These are phyloP conservation scores for Ambispora gerdemannii DNA, from an alignment of 192 early-diverging fungal genomes.

Conservation along the genomic window DNA sequence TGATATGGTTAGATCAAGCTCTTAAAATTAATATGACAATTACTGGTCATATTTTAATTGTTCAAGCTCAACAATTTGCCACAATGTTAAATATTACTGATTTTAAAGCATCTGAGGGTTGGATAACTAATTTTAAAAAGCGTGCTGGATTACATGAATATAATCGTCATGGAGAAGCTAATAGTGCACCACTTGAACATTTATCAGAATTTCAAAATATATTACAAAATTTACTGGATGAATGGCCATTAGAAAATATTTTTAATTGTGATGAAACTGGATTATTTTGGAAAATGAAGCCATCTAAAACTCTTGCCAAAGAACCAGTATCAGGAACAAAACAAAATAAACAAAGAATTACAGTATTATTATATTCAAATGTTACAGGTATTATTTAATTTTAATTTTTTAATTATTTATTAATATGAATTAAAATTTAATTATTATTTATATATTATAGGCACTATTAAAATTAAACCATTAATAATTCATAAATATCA, in stretches of 20 bases:
- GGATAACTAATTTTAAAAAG: conserved; percentile 24
- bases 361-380: not conserved
- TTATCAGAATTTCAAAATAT: not conserved
- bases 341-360: conserved; percentile 10
- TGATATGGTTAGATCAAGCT: not conserved
- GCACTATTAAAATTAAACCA: conserved; percentile 13
- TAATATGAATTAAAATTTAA: too few relatives aligned
- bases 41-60: conserved; percentile 8
- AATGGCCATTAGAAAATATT: conserved; percentile 7
- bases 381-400: too few relatives aligned
- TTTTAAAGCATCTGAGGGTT: conserved; percentile 16
- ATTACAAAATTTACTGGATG: not conserved
- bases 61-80: conserved; percentile 10
- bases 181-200: conserved; percentile 16
- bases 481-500: conserved; percentile 13
- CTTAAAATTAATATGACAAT: not conserved
- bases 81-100: conserved; percentile 9
- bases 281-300: conserved; percentile 13
- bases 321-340: not conserved
- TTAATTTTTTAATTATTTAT: too few relatives aligned
- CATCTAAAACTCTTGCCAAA: not conserved
- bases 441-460: conserved; percentile 12
- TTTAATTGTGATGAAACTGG: conserved; percentile 24
- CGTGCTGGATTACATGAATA: not conserved
- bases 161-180: conserved; percentile 1